Conservation (phyloP, 306 rosid species). For the Sechiopsis laciniata region DNA sequence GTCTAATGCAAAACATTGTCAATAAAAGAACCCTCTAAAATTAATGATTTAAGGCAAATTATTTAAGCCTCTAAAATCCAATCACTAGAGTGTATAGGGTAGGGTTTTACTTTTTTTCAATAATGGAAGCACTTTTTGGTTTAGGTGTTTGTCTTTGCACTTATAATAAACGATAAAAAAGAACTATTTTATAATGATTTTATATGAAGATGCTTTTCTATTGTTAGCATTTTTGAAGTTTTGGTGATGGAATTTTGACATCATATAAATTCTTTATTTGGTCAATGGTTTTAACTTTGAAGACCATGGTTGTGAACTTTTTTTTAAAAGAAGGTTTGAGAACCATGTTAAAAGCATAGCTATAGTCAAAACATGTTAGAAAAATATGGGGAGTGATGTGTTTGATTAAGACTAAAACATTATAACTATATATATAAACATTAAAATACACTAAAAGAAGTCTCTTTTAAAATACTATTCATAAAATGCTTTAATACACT, state of each 20-base stretch:
- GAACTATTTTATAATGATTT: not conserved
- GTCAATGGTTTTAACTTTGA: not conserved
- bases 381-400: not conserved
- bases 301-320: not conserved
- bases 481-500: no score
- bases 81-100: not conserved
- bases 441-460: not conserved
- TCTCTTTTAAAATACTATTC: not conserved
- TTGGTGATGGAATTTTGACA: not conserved
- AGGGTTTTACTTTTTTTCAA: slow-evolving; percentile 5
- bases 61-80: not conserved
- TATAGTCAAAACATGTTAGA: not conserved
- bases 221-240: not conserved
- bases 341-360: not conserved
- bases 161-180: not conserved
- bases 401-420: not conserved
- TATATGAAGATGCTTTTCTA: not conserved
- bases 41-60: not conserved
- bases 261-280: not conserved
- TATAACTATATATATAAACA: no score
- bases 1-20: not conserved
- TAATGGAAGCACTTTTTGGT: slow-evolving; percentile 11
- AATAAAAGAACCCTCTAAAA: not conserved
- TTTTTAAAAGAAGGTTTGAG: not conserved
- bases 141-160: not conserved